phyloP scores from a whole-genome alignment of 768 basidiomycete species.

The Kwoniella shandongensis region DNA sequence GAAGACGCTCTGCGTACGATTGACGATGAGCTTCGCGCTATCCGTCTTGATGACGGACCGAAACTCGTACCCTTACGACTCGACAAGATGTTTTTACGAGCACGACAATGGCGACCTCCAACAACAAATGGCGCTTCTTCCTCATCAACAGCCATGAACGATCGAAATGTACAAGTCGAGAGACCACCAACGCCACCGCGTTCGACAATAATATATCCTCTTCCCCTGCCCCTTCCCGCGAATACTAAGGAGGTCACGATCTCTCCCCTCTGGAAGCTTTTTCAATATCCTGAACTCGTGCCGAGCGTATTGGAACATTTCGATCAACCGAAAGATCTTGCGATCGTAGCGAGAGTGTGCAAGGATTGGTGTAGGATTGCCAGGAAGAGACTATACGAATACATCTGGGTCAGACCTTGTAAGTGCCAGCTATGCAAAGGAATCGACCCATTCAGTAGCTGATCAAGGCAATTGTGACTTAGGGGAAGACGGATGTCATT shows the following conservation, averaged over 20 bases:
- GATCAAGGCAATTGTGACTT: background rate
- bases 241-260: background rate
- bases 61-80: constrained; percentile 29
- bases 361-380: constrained; percentile 29
- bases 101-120: constrained; percentile 28
- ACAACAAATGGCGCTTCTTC: too few species aligned
- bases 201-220: constrained; percentile 23
- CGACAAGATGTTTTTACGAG: constrained; percentile 41
- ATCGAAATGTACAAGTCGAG: constrained; percentile 1
- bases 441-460: constrained; percentile 2
- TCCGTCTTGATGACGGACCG: constrained; percentile 32
- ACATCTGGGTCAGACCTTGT: constrained; percentile 47
- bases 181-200: constrained; percentile 34
- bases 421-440: constrained; percentile 1
- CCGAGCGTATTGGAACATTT: constrained; percentile 35
- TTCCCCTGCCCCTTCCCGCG: constrained; percentile 22
- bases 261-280: constrained; percentile 33
- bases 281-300: constrained; percentile 39
- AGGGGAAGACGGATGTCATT: constrained; percentile 41
- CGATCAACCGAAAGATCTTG: constrained; percentile 40
- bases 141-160: constrained; percentile 3
- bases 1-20: constrained; percentile 18
- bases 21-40: constrained; percentile 33
- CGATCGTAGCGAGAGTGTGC: constrained; percentile 30
- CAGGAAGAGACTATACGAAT: constrained; percentile 33